Evolutionary conservation across 257 asterid genomes (phyloP).

Genomic region (Fraxinus pennsylvanica): DNA sequence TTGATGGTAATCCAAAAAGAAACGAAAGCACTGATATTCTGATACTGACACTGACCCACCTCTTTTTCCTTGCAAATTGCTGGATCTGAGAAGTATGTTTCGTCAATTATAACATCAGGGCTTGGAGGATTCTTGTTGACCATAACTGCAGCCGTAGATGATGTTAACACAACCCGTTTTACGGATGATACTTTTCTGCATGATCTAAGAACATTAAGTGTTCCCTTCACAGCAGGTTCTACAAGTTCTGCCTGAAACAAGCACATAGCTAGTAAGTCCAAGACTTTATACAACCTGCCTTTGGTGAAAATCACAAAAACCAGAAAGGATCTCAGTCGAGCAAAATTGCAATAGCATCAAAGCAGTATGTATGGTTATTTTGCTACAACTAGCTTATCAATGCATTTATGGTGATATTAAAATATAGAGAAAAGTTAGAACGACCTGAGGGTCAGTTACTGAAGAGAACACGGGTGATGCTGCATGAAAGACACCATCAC

Average conservation of each 20-base stretch:
- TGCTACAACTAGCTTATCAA: too few species aligned
- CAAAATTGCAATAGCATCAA: not conserved
- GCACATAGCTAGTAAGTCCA: not conserved
- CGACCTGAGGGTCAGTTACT: constrained; percentile 33
- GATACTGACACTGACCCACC: constrained; percentile 25
- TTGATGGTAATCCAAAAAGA: too few species aligned
- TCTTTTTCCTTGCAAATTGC: constrained; percentile 37
- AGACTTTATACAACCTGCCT: not conserved
- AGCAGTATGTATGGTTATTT: too few species aligned
- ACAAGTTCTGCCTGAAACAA: constrained; percentile 38
- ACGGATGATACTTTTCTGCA: constrained; percentile 38
- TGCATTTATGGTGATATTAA: too few species aligned
- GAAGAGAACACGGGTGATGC: constrained; percentile 42
- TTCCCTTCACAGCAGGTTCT: constrained; percentile 54
- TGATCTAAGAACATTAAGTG: constrained; percentile 46
- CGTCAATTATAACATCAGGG: constrained; percentile 43
- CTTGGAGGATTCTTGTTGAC: constrained; percentile 20
- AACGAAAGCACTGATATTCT: not conserved
- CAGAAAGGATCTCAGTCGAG: not conserved
- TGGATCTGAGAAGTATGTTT: constrained; percentile 50
- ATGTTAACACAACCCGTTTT: constrained; percentile 46
- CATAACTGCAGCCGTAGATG: constrained; percentile 41
- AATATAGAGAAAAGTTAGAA: too few species aligned
- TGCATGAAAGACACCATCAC: constrained; percentile 48
- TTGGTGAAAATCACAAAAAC: not conserved